A percentile compares a stretch with the other conserved stretches of the same genome.
Evolutionary conservation across 257 asterid species (phyloP).

Genomic region (Solanum megistacrolobum): DNA sequence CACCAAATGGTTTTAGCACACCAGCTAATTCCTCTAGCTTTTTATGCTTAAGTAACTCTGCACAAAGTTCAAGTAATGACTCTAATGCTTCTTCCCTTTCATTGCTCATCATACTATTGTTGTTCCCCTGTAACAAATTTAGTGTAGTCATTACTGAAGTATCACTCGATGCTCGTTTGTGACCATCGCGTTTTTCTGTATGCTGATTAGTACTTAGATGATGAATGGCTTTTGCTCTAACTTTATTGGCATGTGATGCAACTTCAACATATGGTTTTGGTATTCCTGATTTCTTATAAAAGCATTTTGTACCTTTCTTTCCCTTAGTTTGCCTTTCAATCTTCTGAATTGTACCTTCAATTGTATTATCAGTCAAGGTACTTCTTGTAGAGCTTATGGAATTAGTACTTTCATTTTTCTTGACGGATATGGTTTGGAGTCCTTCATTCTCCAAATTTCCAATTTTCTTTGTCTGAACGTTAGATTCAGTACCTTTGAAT

Average conservation of each 20-base stretch:
- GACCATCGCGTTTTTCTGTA: background rate
- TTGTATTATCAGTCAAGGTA: conserved; percentile 32
- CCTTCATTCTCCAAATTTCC: background rate
- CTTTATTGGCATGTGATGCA: background rate
- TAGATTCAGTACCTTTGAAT: background rate
- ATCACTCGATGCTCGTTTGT: background rate
- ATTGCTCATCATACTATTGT: conserved; percentile 5
- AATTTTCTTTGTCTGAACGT: background rate
- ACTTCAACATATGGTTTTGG: background rate
- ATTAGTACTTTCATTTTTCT: conserved; percentile 5
- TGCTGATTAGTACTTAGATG: background rate
- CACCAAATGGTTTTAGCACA: conserved; percentile 58
- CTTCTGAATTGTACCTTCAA: background rate
- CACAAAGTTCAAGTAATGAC: conserved; percentile 80
- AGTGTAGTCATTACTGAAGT: background rate
- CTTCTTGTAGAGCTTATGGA: conserved; percentile 49
- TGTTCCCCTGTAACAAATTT: background rate
- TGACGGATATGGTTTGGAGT: background rate
- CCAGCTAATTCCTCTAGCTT: conserved; percentile 79
- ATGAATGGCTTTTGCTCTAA: background rate
- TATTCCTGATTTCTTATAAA: background rate
- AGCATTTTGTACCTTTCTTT: background rate
- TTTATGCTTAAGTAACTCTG: conserved; percentile 58
- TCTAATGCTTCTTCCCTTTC: conserved; percentile 75
- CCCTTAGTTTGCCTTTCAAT: background rate